Evolutionary conservation across 192 early-diverging fungal genomes (phyloP), one percentile per base, ranked within the genome.

Genomic region (Haplosporangium gracile): DNA sequence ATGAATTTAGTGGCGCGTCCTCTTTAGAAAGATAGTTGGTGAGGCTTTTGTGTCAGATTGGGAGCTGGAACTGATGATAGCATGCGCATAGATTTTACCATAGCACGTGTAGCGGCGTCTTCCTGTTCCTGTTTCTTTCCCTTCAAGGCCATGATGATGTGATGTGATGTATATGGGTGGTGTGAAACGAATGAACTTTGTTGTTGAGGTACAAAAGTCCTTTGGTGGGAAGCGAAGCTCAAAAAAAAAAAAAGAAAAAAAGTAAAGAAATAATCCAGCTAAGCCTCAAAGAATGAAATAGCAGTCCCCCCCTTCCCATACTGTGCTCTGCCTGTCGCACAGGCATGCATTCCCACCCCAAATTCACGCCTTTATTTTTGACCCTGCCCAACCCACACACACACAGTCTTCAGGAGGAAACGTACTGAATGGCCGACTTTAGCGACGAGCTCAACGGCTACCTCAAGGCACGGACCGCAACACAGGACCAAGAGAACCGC

Each of bases 381-480:
- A 4, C 0, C 0, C 38, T 70, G 7, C 4, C 38, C 20, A 13
- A 42, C 69, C 22, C 26, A 40, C 69, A 32, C 18, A 24, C 36
- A 16, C 34, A 70, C 68, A 9, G 20, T 36, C 36, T 36, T 36
- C 68, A 22, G n/a, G 32, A 42, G 40, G 18, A 29, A 18, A 15
- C n/a, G 24, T 9, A 45, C 43, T 2, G 43, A 32, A 86, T 86
- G 84, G 70, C 84, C 22, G 69, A 86, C 63, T 86, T 81, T 78
- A 76, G 81, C 60, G 79, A 86, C 53, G 84, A 86, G 60, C 71
- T 86, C 70, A 63, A 74, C 74, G 74, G 84, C 47, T 86, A 86
- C 65, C 51, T 86, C 45, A 65, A 86, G 42, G 84, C 84, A 10
- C 69, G 79, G 6, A 72, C 79, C 4, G 79, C 69, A 36, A 78